Evolutionary conservation across 371 early-diverging fungal species (phyloP), one percentile per base, ranked within the genome.

Genomic region (Phascolomyces articulosus): DNA sequence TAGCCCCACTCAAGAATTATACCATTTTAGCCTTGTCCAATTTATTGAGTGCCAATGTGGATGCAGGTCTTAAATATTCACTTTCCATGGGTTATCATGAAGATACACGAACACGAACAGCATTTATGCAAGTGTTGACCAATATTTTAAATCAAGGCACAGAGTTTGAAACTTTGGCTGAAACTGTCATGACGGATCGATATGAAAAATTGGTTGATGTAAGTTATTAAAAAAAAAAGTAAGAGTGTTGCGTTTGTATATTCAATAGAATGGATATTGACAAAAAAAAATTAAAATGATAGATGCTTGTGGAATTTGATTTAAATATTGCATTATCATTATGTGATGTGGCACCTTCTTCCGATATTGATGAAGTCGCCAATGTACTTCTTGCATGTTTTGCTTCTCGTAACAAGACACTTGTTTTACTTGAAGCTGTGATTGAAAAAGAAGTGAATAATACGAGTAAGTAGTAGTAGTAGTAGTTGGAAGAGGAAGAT

Each of bases 81-180:
- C 77, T 97, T 24, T 88, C 94, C 0, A 92, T 95, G 88, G 94
- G 94, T 23, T 97, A 97, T 65, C 93, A 96, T 66, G 96, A 95
- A 69, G 96, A 96, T 74, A 80, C 88, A 18, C 87, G 90, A 58
- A 94, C 92, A 49, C 85, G 96, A 21, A 90, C 94, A 0, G 90
- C 96, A 9, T 97, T 97, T 60, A 95, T 94, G 83, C 91, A 95
- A 62, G 96, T 97, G 24, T 77, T 97, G 67, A 94, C 96, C 23
- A 93, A 95, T 65, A 90, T 96, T 54, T 75, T 97, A 31, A 90
- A 93, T 60, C 87, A 91, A 69, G 97, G 95, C 4, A 90, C 93
- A 8, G 92, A 94, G 66, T 94, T 94, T 66, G 94, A 90, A 48
- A 90, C 90, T 3, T 75, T 96, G 26, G 90, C 91, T 1, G 93